Evolutionary conservation across 768 basidiomycete genomes (phyloP).

Genomic region (Lactarius sanguifluus): DNA sequence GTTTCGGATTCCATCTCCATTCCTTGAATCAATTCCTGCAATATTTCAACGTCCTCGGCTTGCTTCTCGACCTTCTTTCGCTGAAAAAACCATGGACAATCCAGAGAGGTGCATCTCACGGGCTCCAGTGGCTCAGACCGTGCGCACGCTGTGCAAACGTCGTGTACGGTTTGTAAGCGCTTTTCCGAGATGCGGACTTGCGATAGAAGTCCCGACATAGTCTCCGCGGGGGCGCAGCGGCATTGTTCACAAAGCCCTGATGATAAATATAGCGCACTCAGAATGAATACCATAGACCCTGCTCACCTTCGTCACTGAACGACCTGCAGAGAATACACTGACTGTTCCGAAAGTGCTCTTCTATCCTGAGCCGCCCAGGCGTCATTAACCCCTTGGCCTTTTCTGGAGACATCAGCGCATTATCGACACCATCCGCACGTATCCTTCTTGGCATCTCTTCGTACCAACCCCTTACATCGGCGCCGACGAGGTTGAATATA

Average conservation of each 20-base stretch:
- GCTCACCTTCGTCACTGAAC: slow-evolving; percentile 52
- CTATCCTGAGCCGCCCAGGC: slow-evolving; percentile 53
- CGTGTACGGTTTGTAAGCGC: slow-evolving; percentile 35
- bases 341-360: slow-evolving; percentile 70
- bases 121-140: slow-evolving; percentile 36
- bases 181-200: slow-evolving; percentile 37
- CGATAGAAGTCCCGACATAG: slow-evolving; percentile 38
- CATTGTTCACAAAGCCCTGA: slow-evolving; percentile 40
- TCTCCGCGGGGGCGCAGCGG: slow-evolving; percentile 35
- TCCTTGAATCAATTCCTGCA: slow-evolving; percentile 21
- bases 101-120: slow-evolving; percentile 46
- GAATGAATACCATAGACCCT: slow-evolving; percentile 2
- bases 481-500: slow-evolving; percentile 89
- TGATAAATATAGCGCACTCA: neutral
- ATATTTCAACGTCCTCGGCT: slow-evolving; percentile 18
- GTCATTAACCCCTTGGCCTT: slow-evolving; percentile 35
- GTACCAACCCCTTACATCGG: slow-evolving; percentile 85
- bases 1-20: slow-evolving; percentile 24
- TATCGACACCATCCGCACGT: slow-evolving; percentile 41
- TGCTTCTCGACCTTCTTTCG: slow-evolving; percentile 35
- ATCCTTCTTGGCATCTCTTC: slow-evolving; percentile 76
- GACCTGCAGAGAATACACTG: slow-evolving; percentile 71
- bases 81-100: slow-evolving; percentile 48
- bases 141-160: slow-evolving; percentile 45
- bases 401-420: slow-evolving; percentile 39